Evolutionary conservation across 2,329 filamentous ascomycete species (phyloP).

Genomic region (Trichoderma citrinoviride): DNA sequence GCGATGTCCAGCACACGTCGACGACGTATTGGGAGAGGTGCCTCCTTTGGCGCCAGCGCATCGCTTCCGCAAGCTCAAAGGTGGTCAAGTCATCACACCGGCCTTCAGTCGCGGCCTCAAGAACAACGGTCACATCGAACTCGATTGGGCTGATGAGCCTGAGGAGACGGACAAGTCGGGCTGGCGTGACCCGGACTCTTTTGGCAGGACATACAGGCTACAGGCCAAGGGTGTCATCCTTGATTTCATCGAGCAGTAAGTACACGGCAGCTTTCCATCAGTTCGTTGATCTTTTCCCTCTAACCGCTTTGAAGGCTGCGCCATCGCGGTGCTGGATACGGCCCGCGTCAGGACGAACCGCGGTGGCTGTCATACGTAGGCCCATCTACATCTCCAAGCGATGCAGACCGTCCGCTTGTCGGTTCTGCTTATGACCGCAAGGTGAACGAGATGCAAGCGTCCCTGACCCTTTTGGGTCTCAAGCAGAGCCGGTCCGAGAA

Average conservation of each 20-base stretch:
- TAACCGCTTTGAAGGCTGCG: slow-evolving; percentile 33
- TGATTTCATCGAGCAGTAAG: slow-evolving; percentile 68
- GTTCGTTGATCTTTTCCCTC: neutral
- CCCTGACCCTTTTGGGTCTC: slow-evolving; percentile 61
- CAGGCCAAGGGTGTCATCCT: slow-evolving; percentile 63
- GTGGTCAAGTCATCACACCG: slow-evolving; percentile 50
- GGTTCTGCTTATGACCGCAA: slow-evolving; percentile 43
- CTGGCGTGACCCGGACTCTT: slow-evolving; percentile 58
- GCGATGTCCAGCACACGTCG: slow-evolving; percentile 85
- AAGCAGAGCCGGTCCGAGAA: slow-evolving; percentile 49
- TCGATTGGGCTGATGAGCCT: slow-evolving; percentile 59
- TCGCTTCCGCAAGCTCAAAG: slow-evolving; percentile 60
- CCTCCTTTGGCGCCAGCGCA: slow-evolving; percentile 60
- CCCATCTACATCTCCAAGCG: slow-evolving; percentile 27
- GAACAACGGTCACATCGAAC: slow-evolving; percentile 71
- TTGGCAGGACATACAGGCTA: slow-evolving; percentile 64
- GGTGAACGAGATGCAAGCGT: slow-evolving; percentile 64
- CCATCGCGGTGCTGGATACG: slow-evolving; percentile 41
- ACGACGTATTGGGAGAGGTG: slow-evolving; percentile 65
- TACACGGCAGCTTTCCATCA: slow-evolving; percentile 19
- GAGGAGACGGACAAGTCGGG: slow-evolving; percentile 54
- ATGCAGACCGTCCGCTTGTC: slow-evolving; percentile 25
- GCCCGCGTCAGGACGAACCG: slow-evolving; percentile 32
- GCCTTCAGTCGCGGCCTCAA: slow-evolving; percentile 60
- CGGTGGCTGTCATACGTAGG: slow-evolving; percentile 33